phyloP scores from a whole-genome alignment of 345 rosid species.

The Kernera saxatilis region DNA sequence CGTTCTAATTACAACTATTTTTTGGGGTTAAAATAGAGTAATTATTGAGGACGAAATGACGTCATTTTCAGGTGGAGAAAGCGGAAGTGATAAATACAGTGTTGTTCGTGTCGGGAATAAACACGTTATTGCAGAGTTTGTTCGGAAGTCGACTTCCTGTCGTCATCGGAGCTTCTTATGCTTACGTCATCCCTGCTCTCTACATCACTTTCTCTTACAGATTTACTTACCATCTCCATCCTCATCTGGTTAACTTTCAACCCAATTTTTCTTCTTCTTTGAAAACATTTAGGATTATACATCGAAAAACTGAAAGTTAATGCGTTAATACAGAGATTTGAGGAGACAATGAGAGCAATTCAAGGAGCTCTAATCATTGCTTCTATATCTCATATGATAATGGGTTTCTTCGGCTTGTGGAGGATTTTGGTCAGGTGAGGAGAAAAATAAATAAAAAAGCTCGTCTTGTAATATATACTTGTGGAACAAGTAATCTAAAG shows the following conservation, averaged over 20 bases:
- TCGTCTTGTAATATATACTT: neutral
- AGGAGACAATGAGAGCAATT: slow-evolving; percentile 50
- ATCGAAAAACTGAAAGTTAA: neutral
- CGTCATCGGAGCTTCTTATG: slow-evolving; percentile 71
- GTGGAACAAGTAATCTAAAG: neutral
- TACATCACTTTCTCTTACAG: slow-evolving; percentile 55
- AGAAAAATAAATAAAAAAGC: neutral
- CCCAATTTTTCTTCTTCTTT: neutral
- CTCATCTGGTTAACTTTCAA: slow-evolving; percentile 45
- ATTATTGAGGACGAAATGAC: neutral
- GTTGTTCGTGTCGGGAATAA: slow-evolving; percentile 72
- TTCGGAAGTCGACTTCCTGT: slow-evolving; percentile 85
- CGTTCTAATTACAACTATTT: neutral
- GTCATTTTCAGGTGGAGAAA: slow-evolving; percentile 56
- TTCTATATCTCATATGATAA: slow-evolving; percentile 46
- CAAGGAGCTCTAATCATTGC: slow-evolving; percentile 85
- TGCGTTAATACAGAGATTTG: slow-evolving; percentile 50
- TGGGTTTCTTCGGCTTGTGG: slow-evolving; percentile 87
- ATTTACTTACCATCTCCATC: slow-evolving; percentile 32
- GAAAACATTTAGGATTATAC: neutral
- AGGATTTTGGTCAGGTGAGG: slow-evolving; percentile 60
- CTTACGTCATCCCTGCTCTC: slow-evolving; percentile 63
- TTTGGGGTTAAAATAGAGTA: neutral
- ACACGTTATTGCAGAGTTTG: slow-evolving; percentile 62
- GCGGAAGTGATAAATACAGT: slow-evolving; percentile 69